A percentile compares a stretch with the other conserved stretches of the same genome.
These are phyloP conservation scores for Nevesoporus exiguus DNA, from an alignment of 768 basidiomycete genomes.

Conservation along the genomic window DNA sequence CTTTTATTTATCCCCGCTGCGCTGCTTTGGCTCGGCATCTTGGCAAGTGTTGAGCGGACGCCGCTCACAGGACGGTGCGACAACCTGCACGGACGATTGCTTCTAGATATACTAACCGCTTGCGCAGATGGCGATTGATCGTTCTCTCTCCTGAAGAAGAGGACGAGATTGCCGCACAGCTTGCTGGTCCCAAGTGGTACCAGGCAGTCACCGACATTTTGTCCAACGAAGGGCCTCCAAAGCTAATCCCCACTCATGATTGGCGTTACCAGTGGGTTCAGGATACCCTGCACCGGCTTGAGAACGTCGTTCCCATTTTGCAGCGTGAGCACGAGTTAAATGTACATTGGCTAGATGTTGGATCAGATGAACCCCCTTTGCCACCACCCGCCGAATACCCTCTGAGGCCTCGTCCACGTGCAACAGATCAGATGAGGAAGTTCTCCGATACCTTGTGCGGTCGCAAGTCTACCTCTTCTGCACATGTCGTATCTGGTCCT, in stretches of 20 bases:
- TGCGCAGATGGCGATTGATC: slow-evolving; percentile 75
- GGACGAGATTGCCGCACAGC: slow-evolving; percentile 77
- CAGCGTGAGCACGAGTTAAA: slow-evolving; percentile 55
- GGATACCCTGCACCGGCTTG: slow-evolving; percentile 72
- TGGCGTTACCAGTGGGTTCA: slow-evolving; percentile 92
- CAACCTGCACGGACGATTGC: neutral
- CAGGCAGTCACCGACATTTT: slow-evolving; percentile 78
- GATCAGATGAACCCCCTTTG: slow-evolving; percentile 51
- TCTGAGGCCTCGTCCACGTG: slow-evolving; percentile 78
- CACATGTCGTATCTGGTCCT: slow-evolving; percentile 69
- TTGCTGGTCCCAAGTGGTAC: slow-evolving; percentile 86
- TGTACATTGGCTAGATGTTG: slow-evolving; percentile 53
- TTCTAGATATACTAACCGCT: slow-evolving; percentile 3
- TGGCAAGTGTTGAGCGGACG: slow-evolving; percentile 73
- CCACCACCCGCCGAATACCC: slow-evolving; percentile 85
- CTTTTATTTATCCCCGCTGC: slow-evolving; percentile 59
- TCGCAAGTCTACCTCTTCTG: slow-evolving; percentile 38
- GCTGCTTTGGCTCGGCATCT: slow-evolving; percentile 64
- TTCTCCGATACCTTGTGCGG: slow-evolving; percentile 50
- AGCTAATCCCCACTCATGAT: slow-evolving; percentile 68
- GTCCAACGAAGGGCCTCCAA: slow-evolving; percentile 55
- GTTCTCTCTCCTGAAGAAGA: slow-evolving; percentile 91
- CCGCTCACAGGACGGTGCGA: slow-evolving; percentile 83
- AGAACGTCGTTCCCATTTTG: slow-evolving; percentile 66
- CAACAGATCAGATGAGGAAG: slow-evolving; percentile 63